Conservation (phyloP, 2,329 filamentous ascomycete genomes). For the Colletotrichum sp. region DNA sequence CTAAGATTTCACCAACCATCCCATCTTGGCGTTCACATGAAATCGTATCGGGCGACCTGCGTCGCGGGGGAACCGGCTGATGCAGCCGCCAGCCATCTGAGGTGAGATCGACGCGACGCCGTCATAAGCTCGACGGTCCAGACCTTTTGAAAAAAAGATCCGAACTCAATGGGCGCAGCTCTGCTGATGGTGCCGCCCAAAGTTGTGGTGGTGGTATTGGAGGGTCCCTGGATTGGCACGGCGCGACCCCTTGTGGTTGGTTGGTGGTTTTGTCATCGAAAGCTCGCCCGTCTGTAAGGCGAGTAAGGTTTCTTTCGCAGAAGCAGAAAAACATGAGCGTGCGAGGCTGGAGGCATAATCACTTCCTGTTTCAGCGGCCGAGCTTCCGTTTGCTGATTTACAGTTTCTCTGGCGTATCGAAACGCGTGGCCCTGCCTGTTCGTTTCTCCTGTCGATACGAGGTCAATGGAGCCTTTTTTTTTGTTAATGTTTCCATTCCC, state of each 20-base stretch:
- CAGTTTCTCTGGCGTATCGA: background rate
- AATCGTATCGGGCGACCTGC: background rate
- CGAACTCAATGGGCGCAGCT: background rate
- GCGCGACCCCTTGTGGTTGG: background rate
- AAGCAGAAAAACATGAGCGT: background rate
- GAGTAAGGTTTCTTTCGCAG: background rate
- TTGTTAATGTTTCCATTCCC: background rate
- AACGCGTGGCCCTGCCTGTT: background rate
- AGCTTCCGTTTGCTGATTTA: background rate
- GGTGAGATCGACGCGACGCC: background rate
- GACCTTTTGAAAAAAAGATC: background rate
- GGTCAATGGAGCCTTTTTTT: background rate
- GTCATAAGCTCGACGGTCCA: conserved; percentile 1
- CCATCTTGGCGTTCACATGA: background rate
- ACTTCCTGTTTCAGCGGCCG: background rate
- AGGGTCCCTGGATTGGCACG: background rate
- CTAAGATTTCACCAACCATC: background rate
- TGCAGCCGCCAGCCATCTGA: background rate
- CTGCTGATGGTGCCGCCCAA: background rate
- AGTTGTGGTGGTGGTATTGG: background rate
- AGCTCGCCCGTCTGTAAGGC: background rate
- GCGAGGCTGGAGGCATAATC: background rate
- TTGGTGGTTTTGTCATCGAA: background rate
- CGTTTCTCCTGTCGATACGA: background rate
- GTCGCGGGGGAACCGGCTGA: background rate